A percentile compares a stretch with the other conserved stretches of the same genome.
phyloP scores from a whole-genome alignment of 2,329 filamentous ascomycete genomes.

The Huntiella abstrusa region DNA sequence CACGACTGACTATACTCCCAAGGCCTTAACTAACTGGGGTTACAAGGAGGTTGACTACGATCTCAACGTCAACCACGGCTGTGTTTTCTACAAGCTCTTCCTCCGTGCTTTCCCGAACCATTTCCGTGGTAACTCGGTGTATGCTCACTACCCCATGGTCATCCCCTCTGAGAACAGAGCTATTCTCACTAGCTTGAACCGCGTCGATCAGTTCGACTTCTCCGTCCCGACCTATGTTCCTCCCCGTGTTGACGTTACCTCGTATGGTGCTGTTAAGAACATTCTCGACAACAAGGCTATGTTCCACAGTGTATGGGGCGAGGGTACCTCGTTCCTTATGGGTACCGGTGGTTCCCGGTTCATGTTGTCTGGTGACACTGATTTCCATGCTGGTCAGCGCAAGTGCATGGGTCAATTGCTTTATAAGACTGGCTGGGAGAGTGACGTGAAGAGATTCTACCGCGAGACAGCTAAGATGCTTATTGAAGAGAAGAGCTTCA shows the following conservation, averaged over 20 bases:
- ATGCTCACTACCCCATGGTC: slow-evolving; percentile 58
- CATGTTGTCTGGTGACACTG: slow-evolving; percentile 34
- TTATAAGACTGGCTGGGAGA: slow-evolving; percentile 41
- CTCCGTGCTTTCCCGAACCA: slow-evolving; percentile 58
- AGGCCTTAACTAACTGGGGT: slow-evolving; percentile 67
- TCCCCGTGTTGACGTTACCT: slow-evolving; percentile 35
- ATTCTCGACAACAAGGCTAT: slow-evolving; percentile 40
- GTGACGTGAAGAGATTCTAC: slow-evolving; percentile 48
- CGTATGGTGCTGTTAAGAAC: slow-evolving; percentile 40
- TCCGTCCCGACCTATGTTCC: slow-evolving; percentile 35
- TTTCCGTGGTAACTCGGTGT: slow-evolving; percentile 60
- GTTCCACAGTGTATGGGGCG: slow-evolving; percentile 48
- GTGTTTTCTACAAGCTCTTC: slow-evolving; percentile 71
- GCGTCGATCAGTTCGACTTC: slow-evolving; percentile 51
- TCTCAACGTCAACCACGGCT: slow-evolving; percentile 56
- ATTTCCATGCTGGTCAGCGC: slow-evolving; percentile 29
- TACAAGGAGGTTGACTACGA: slow-evolving; percentile 59
- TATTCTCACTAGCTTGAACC: slow-evolving; percentile 49
- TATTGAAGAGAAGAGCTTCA: slow-evolving; percentile 42
- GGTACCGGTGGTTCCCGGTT: slow-evolving; percentile 33
- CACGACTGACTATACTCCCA: slow-evolving; percentile 56
- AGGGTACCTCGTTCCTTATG: slow-evolving; percentile 44
- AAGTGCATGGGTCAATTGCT: slow-evolving; percentile 37
- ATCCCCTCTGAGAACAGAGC: slow-evolving; percentile 53
- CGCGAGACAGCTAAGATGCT: slow-evolving; percentile 40